Base-by-base conservation (phyloP, 306 rosid species). In the Vigna mungo region DNA sequence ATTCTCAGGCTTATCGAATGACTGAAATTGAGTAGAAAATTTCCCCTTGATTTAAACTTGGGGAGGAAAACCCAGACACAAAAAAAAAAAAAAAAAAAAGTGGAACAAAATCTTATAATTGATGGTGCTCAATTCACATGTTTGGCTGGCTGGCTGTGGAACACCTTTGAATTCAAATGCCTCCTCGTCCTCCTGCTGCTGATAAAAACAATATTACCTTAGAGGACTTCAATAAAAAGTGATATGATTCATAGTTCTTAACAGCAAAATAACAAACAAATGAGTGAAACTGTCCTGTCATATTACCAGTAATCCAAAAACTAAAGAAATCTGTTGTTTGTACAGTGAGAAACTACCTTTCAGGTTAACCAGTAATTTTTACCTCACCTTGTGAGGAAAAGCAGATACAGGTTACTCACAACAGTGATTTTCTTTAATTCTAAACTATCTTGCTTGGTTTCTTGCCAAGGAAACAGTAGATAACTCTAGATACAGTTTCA, bases 121-220 rank as follows among this genome's bases (percentile, higher is more conserved):
- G 81, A 76, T 69, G 74, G 69, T 23, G 54, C 34, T 62, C 68
- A 60, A 21, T 66, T 80, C 63, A 7, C 54, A 66, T 25, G 53
- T 32, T 71, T 14, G 27, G 74, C 15, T 41, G 77, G 56, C 68
- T 75, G 41, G 77, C 43, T 21, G 9, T 49, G 66, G 39, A 62
- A 75, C 16, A 60, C 41, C 72, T 48, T 46, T 60, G 67, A 75
- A 60, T 49, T 56, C 59, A 63, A 41, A 61, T 51, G 74, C 61
- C 68, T 75, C 27, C 27, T 20, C 85, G 9, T 34, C 37, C 34
- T 30, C 4, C 32, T 36, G 9, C 78, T 61, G 82, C 78, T 70
- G 74, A 14, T 68, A 47, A 56, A 56, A 56, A 82, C 17, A 56
- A 18, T 30, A 41, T 61, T 39, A 64, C 47, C 63, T 34, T 5